Percentiles rank a stretch among this genome's conserved stretches.
Evolutionary conservation across 164 flowering plant genomes (phyloP).

Genomic region (Brasenia schreberi): DNA sequence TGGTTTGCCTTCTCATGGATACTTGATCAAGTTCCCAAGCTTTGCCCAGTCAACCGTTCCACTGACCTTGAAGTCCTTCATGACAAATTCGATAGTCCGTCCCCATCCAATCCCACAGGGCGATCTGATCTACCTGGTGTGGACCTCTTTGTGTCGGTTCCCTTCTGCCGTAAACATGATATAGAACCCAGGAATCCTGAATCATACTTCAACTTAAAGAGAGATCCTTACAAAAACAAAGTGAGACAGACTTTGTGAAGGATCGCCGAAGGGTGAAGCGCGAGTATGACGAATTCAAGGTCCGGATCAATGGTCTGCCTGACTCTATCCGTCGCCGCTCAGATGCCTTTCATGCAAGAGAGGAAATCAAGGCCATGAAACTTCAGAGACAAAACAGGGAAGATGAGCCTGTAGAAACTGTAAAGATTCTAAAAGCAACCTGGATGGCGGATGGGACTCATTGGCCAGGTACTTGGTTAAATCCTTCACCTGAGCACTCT

Average conservation of each 20-base stretch:
- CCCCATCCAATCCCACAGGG: slow-evolving; percentile 45
- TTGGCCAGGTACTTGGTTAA: slow-evolving; percentile 90
- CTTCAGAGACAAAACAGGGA: slow-evolving; percentile 29
- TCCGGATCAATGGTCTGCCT: slow-evolving; percentile 55
- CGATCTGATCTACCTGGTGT: slow-evolving; percentile 13
- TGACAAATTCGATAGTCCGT: too few species aligned
- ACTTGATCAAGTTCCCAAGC: slow-evolving; percentile 88
- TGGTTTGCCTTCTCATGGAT: slow-evolving; percentile 98
- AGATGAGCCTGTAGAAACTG: slow-evolving; percentile 27
- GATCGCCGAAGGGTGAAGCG: slow-evolving; percentile 68
- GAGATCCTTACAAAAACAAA: slow-evolving; percentile 68
- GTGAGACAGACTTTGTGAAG: slow-evolving; percentile 53
- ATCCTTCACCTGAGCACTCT: slow-evolving; percentile 41
- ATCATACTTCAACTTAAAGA: slow-evolving; percentile 43
- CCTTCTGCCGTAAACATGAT: slow-evolving; percentile 69
- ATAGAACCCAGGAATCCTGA: slow-evolving; percentile 83
- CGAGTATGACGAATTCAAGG: slow-evolving; percentile 81
- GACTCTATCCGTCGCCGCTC: slow-evolving; percentile 68
- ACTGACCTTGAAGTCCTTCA: slow-evolving; percentile 63
- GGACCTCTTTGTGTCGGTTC: slow-evolving; percentile 19
- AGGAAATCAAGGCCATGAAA: slow-evolving; percentile 59
- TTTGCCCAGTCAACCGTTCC: slow-evolving; percentile 59
- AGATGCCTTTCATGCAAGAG: slow-evolving; percentile 66
- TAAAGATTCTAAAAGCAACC: slow-evolving; percentile 59
- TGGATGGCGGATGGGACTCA: slow-evolving; percentile 93